These are phyloP conservation scores for Salicornia ramosissima DNA, from an alignment of 148 eudicot genomes.

Conservation along the genomic window DNA sequence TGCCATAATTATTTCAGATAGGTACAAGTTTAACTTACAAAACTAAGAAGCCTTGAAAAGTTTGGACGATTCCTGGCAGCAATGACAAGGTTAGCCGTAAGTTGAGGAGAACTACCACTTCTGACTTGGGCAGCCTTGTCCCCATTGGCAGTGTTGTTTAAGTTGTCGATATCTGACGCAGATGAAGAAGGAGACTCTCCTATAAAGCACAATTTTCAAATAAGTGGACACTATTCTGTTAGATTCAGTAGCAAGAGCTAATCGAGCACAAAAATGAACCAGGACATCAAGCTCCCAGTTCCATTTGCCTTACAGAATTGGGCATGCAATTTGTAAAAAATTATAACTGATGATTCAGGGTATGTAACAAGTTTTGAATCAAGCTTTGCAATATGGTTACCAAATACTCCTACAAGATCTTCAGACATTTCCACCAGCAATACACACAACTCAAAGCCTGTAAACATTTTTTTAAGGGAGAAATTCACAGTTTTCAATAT, in stretches of 20 bases:
- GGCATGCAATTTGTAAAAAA: background rate
- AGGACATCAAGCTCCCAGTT: background rate
- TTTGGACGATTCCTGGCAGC: slow-evolving; percentile 63
- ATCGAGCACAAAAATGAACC: background rate
- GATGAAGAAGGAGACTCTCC: slow-evolving; percentile 99
- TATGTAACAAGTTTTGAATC: too few relatives aligned
- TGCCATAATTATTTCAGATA: background rate
- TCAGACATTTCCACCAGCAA: background rate
- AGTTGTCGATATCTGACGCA: slow-evolving; percentile 93
- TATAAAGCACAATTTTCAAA: slow-evolving; percentile 24
- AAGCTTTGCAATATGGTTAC: background rate
- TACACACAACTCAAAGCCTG: background rate
- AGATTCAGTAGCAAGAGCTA: slow-evolving; percentile 4
- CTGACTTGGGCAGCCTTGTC: slow-evolving; percentile 68
- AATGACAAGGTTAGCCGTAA: slow-evolving; percentile 60
- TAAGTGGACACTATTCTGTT: slow-evolving; percentile 5
- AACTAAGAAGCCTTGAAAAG: slow-evolving; percentile 57
- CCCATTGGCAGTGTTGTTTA: slow-evolving; percentile 57
- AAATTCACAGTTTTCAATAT: background rate
- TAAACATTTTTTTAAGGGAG: background rate
- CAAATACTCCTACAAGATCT: background rate
- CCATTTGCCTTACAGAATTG: slow-evolving; percentile 1
- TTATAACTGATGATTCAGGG: background rate
- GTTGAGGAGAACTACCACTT: slow-evolving; percentile 64
- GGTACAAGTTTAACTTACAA: slow-evolving; percentile 53